Evolutionary conservation across 495 filamentous ascomycete genomes (phyloP), one percentile per base, ranked within the genome.

Genomic region (Stereocaulon alpinum): DNA sequence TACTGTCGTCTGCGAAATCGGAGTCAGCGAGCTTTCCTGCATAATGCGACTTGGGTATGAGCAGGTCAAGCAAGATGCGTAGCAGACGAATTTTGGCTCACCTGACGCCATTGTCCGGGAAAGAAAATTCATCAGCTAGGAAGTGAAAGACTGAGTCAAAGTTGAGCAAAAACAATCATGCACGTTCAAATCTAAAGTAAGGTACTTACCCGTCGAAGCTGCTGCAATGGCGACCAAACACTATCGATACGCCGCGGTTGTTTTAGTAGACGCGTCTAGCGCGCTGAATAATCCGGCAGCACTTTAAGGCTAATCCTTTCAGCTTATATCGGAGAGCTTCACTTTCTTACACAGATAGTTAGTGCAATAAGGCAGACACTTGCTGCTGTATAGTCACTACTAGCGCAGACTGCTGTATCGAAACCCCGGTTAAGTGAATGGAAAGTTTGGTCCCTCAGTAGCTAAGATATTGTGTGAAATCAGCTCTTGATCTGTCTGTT

Each of bases 1-100:
- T 72, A 67, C 80, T 80, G 66, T 89, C 84, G 63, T 83, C 81
- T 72, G 59, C 67, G 32, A 42, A 24, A 22, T 12, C 32, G 29
- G 59, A 41, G 40, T 61, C 40, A 61, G 59, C 52, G 40, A 30
- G 29, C 43, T 56, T 30, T 30, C 47, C 32, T 32, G 44, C 24
- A 29, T 18, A 0, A 22, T 24, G 44, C 7, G 11, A 41, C 15
- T 29, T 14, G 27, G 30, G 49, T 10, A 44, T 18, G 30, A 52
- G 49, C 49, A 34, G 2, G 42, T n/a, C 42, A 44, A 20, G 49
- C 15, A 52, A n/a, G 27, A 52, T 30, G 34, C 0, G 30, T 34
- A 37, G 30, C 4, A 18, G 15, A 52, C 15, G 6, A 0, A 30
- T 37, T 10, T 18, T 17, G 1, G 18, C 49, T 52, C 9, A 37